A percentile compares a stretch with the other conserved stretches of the same genome.
Conservation (phyloP, 2,329 filamentous ascomycete genomes). For the Epichloe sp. region DNA sequence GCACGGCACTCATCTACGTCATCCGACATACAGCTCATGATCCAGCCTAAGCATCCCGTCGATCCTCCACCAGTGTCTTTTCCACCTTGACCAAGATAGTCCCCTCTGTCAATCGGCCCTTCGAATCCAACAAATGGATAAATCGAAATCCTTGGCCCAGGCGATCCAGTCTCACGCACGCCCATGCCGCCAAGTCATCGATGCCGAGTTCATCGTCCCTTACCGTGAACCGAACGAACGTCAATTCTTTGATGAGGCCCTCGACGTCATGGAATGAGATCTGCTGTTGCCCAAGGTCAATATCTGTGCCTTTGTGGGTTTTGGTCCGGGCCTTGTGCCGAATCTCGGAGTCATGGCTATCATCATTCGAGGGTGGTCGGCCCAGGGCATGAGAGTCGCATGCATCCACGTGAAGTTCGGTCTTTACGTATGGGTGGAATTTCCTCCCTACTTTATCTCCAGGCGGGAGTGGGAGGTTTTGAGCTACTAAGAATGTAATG, state of each 20-base stretch:
- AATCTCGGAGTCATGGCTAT: slow-evolving; percentile 26
- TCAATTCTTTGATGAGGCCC: slow-evolving; percentile 53
- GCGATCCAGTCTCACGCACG: slow-evolving; percentile 74
- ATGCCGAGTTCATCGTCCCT: slow-evolving; percentile 72
- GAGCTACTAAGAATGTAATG: slow-evolving; percentile 64
- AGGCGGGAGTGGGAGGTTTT: slow-evolving; percentile 55
- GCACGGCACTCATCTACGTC: background rate
- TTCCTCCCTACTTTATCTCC: slow-evolving; percentile 35
- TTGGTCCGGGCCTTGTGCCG: slow-evolving; percentile 47
- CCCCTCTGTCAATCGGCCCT: slow-evolving; percentile 53
- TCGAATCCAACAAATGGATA: slow-evolving; percentile 58
- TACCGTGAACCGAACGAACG: slow-evolving; percentile 71
- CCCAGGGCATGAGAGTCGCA: slow-evolving; percentile 29
- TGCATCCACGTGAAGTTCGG: slow-evolving; percentile 73
- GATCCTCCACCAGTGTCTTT: slow-evolving; percentile 35
- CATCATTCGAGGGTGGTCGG: slow-evolving; percentile 22
- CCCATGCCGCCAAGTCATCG: slow-evolving; percentile 76
- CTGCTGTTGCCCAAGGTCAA: slow-evolving; percentile 48
- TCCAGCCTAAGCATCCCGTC: background rate
- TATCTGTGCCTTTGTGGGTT: slow-evolving; percentile 42
- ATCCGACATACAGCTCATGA: background rate
- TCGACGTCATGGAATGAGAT: slow-evolving; percentile 42
- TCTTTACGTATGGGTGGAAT: slow-evolving; percentile 71
- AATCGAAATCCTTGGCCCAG: slow-evolving; percentile 64
- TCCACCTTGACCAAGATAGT: slow-evolving; percentile 61